Base-by-base conservation (phyloP, 352 stramenopile species). In the Thraustochytrium striatum region DNA sequence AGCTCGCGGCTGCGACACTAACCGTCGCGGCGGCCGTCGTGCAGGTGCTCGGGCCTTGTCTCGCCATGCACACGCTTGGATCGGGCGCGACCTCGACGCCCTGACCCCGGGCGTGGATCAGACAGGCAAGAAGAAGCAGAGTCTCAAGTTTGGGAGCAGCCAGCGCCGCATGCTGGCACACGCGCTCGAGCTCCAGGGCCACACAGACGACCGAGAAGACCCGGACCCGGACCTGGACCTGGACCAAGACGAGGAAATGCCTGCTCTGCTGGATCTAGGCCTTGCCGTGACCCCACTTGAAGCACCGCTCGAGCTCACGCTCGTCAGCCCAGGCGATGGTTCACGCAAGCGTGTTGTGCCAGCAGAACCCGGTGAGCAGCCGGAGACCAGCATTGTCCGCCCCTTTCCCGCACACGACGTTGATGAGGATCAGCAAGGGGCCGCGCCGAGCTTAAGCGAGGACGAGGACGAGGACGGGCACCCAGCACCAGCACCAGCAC, bases 1-100 rank as follows among this genome's bases (percentile, higher is more conserved):
- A 19, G 32, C 41, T 73, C 13, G 21, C 62, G 11, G 62, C 62
- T 16, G 28, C 62, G 36, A 19, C 44, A 28, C 33, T 73, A 16
- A 61, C 39, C 0, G 21, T 73, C 1, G 16, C 32, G 13, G 19
- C 16, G 21, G 38, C 62, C 21, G 28, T 73, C 62, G 21, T 73
- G 8, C 19, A 21, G 9, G 28, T 73, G 32, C 62, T 73, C 32
- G 62, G 62, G 16, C 62, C 62, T 19, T 69, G 21, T 11, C 62
- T 73, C n/a, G 62, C 62, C 16, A 13, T 36, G 16, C 62, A 73
- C 32, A 61, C 62, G 9, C 25, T 16, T 73, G 62, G 62, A 73
- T 73, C 13, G 62, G 62, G 13, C 33, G 62, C 39, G 62, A 73
- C 32, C 44, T 73, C n/a, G 16, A 73, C 38, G 28, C 38, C 1